Evolutionary conservation across 345 rosid genomes (phyloP).

Genomic region (Microthlaspi erraticum): DNA sequence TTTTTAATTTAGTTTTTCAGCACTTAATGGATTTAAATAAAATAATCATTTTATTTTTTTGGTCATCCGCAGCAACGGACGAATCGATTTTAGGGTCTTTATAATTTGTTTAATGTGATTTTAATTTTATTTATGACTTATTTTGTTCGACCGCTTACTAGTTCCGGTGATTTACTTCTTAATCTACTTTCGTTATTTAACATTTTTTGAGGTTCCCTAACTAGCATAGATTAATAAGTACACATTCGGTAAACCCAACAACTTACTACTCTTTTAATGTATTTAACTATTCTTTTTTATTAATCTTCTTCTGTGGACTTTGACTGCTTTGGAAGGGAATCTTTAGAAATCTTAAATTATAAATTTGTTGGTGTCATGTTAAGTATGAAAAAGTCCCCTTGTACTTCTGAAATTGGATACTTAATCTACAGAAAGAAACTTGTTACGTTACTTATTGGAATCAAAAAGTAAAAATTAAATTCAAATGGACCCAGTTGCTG

Average conservation of each 20-base stretch:
- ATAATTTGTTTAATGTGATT: background rate
- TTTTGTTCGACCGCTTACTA: conserved; percentile 11
- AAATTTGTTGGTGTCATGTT: background rate
- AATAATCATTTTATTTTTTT: background rate
- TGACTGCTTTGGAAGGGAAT: conserved; percentile 32
- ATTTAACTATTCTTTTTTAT: conserved; percentile 15
- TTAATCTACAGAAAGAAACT: background rate
- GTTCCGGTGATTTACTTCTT: conserved; percentile 22
- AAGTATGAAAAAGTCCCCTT: background rate
- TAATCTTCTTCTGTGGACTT: conserved; percentile 25
- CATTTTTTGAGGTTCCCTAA: conserved; percentile 9
- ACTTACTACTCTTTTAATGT: background rate
- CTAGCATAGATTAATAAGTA: conserved; percentile 15
- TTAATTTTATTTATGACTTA: conserved; percentile 14
- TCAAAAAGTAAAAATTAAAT: background rate
- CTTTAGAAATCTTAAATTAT: conserved; percentile 2
- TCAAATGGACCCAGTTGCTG: conserved; percentile 4
- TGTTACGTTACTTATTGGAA: background rate
- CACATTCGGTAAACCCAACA: conserved; percentile 33
- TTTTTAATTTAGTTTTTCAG: background rate
- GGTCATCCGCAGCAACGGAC: conserved; percentile 7
- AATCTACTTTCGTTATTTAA: background rate
- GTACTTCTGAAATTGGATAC: background rate
- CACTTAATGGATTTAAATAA: conserved; percentile 10
- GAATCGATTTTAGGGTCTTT: conserved; percentile 22